phyloP scores from a whole-genome alignment of 495 filamentous ascomycete genomes.

The Cenococcum geophilum region DNA sequence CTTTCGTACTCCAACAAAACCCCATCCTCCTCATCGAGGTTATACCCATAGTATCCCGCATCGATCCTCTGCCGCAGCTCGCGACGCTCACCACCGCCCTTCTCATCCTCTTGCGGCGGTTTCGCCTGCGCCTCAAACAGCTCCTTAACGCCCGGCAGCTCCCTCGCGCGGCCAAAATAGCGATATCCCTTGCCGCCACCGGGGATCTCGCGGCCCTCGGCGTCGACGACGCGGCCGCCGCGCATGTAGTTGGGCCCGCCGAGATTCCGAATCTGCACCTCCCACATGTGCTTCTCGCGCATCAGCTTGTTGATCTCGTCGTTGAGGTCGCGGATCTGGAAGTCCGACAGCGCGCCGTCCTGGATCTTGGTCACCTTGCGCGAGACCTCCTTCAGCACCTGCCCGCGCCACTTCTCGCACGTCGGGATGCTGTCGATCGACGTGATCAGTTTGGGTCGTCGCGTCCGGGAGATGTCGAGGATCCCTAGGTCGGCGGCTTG shows the following conservation, averaged over 20 bases:
- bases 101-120: slow-evolving; percentile 50
- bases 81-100: slow-evolving; percentile 52
- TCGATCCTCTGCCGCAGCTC: slow-evolving; percentile 82
- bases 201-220: slow-evolving; percentile 83
- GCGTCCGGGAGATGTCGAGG: slow-evolving; percentile 83
- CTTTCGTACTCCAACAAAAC: slow-evolving; percentile 74
- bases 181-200: slow-evolving; percentile 85
- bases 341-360: slow-evolving; percentile 80
- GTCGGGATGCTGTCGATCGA: slow-evolving; percentile 72
- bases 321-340: slow-evolving; percentile 94
- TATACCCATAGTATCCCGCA: slow-evolving; percentile 94
- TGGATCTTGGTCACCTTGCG: slow-evolving; percentile 96
- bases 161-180: slow-evolving; percentile 86
- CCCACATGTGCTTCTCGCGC: slow-evolving; percentile 98
- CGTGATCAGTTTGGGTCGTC: slow-evolving; percentile 84
- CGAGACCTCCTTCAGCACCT: slow-evolving; percentile 94
- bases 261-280: slow-evolving; percentile 86
- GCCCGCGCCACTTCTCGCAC: slow-evolving; percentile 97
- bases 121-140: slow-evolving; percentile 75
- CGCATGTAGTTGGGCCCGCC: slow-evolving; percentile 98
- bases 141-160: slow-evolving; percentile 93
- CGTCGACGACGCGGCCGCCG: slow-evolving; percentile 81
- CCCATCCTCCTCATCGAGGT: slow-evolving; percentile 89
- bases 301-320: slow-evolving; percentile 99
- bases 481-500: slow-evolving; percentile 96